Conservation (phyloP, 306 rosid species). For the Dalbergia oliveri region DNA sequence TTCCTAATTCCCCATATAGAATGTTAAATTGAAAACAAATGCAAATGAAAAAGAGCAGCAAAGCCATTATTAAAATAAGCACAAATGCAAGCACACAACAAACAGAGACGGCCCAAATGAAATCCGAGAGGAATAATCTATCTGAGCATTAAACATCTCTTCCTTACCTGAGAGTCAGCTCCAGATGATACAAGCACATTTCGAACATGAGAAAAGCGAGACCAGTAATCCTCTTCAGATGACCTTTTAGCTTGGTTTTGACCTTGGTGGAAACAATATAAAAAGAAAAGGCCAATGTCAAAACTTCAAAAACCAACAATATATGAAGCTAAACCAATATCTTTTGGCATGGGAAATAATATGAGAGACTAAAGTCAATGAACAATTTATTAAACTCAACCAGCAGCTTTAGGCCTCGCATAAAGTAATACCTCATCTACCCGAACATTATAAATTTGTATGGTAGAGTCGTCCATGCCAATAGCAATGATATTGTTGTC, state of each 20-base stretch:
- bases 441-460: conserved; percentile 96
- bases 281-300: conserved; percentile 33
- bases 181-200: conserved; percentile 99
- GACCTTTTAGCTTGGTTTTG: conserved; percentile 94
- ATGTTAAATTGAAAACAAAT: neutral
- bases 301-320: conserved; percentile 16
- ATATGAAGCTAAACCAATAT: conserved; percentile 24
- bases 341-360: conserved; percentile 18
- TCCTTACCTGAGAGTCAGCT: conserved; percentile 97
- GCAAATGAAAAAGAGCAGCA: conserved; percentile 13
- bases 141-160: too few species aligned
- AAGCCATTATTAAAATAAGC: neutral
- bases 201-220: conserved; percentile 89
- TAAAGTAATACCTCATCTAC: conserved; percentile 82
- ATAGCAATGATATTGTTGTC: conserved; percentile 98
- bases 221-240: conserved; percentile 99
- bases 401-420: conserved; percentile 31
- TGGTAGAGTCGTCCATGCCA: conserved; percentile 98
- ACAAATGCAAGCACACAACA: neutral
- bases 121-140: too few species aligned
- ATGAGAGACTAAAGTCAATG: conserved; percentile 12
- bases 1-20: neutral
- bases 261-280: conserved; percentile 63
- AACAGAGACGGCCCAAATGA: neutral
- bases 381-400: conserved; percentile 26